Conservation (phyloP, 768 basidiomycete species). For the Amanita jacksonii region DNA sequence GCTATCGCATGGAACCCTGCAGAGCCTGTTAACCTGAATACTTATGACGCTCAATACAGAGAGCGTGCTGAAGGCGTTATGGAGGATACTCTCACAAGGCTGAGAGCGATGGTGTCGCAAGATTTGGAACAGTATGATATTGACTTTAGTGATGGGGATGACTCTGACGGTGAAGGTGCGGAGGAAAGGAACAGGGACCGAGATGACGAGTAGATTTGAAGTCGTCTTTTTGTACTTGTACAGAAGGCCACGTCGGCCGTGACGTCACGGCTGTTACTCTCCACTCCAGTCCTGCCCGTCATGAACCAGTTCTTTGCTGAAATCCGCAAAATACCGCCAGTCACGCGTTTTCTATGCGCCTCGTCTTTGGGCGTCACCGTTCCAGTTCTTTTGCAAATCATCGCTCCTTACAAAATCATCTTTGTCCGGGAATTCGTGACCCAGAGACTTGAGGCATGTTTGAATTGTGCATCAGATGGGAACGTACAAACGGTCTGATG, state of each 20-base stretch:
- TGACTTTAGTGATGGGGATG: neutral
- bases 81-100: neutral
- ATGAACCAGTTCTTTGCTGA: conserved; percentile 48
- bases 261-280: neutral
- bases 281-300: neutral
- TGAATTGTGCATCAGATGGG: no score
- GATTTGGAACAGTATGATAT: conserved; percentile 1
- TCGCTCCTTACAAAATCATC: conserved; percentile 43
- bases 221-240: no score
- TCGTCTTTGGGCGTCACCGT: conserved; percentile 55
- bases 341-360: conserved; percentile 61
- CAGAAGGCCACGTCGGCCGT: no score
- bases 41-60: conserved; percentile 1
- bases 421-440: conserved; percentile 41
- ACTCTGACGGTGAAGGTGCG: no score
- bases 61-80: neutral
- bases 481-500: no score
- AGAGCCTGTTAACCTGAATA: conserved; percentile 20
- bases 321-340: conserved; percentile 73
- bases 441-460: conserved; percentile 42
- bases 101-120: neutral
- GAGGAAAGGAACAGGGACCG: no score
- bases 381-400: conserved; percentile 43
- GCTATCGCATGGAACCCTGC: conserved; percentile 36
- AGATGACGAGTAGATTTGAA: no score